Conservation (phyloP, 1,139 yeast genomes). For the Yamadazyma siamensis region DNA sequence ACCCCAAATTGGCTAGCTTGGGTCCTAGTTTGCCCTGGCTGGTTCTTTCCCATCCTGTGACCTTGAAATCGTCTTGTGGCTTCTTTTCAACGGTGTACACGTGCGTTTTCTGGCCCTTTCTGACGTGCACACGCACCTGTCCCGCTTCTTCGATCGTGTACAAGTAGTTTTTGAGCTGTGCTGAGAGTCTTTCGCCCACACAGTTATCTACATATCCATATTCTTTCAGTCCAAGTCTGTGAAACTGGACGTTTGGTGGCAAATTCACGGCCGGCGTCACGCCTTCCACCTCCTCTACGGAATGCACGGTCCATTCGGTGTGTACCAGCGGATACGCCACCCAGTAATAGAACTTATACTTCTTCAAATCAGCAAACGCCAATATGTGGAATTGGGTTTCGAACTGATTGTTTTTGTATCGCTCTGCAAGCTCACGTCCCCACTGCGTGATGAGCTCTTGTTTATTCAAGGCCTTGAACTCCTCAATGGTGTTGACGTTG, state of each 20-base stretch:
- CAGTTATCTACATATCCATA: conserved; percentile 66
- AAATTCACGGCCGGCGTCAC: too few relatives aligned
- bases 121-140: conserved; percentile 38
- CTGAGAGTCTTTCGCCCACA: conserved; percentile 50
- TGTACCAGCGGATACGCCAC: conserved; percentile 69
- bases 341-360: conserved; percentile 88
- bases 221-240: conserved; percentile 4
- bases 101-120: conserved; percentile 14
- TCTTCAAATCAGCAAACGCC: conserved; percentile 83
- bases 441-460: conserved; percentile 44
- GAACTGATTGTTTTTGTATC: conserved; percentile 10
- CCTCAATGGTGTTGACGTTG: conserved; percentile 82
- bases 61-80: conserved; percentile 24
- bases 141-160: conserved; percentile 43
- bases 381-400: conserved; percentile 50
- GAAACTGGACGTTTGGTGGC: conserved; percentile 5
- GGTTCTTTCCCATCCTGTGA: conserved; percentile 91
- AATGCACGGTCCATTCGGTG: conserved; percentile 34
- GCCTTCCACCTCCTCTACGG: not conserved
- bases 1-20: conserved; percentile 75
- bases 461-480: conserved; percentile 70
- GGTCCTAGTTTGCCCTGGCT: conserved; percentile 72
- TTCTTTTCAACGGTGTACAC: conserved; percentile 1
- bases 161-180: conserved; percentile 64
- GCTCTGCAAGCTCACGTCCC: conserved; percentile 30